These are phyloP conservation scores for Zoysia matrella DNA, from an alignment of 202 grass and related monocot species.

Conservation along the genomic window DNA sequence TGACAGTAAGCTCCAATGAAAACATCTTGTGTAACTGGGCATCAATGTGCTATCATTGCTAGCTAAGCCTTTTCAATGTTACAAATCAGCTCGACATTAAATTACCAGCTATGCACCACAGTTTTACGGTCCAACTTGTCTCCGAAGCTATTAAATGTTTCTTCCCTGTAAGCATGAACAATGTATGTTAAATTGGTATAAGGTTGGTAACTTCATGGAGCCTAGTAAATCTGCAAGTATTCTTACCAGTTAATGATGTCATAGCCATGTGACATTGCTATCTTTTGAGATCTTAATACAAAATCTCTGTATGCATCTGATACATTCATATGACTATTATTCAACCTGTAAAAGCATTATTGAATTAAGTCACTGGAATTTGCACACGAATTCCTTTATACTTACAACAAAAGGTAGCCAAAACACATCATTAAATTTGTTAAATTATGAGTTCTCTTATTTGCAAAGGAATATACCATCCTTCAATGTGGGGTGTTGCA, in stretches of 20 bases:
- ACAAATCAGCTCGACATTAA: slow-evolving; percentile 13
- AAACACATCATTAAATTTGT: slow-evolving; percentile 39
- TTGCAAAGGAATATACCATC: slow-evolving; percentile 59
- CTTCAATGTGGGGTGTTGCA: slow-evolving; percentile 67
- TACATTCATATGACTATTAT: slow-evolving; percentile 75
- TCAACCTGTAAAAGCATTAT: slow-evolving; percentile 62
- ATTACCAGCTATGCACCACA: slow-evolving; percentile 94
- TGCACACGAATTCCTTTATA: slow-evolving; percentile 3
- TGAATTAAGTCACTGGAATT: slow-evolving; percentile 26
- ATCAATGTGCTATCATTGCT: neutral
- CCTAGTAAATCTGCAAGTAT: slow-evolving; percentile 29
- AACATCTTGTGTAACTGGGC: neutral
- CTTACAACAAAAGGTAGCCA: slow-evolving; percentile 14
- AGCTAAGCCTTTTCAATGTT: neutral
- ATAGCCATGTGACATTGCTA: slow-evolving; percentile 91
- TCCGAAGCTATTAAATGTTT: slow-evolving; percentile 86
- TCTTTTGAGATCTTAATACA: slow-evolving; percentile 90
- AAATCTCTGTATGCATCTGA: slow-evolving; percentile 81
- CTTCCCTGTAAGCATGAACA: slow-evolving; percentile 66
- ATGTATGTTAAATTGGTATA: slow-evolving; percentile 14
- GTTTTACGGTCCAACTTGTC: slow-evolving; percentile 72
- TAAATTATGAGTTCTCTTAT: slow-evolving; percentile 26
- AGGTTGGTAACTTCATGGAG: slow-evolving; percentile 10
- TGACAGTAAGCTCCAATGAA: neutral
- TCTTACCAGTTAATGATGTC: slow-evolving; percentile 83